Evolutionary conservation across 2,329 filamentous ascomycete genomes (phyloP).

Genomic region (Apiospora hydei): DNA sequence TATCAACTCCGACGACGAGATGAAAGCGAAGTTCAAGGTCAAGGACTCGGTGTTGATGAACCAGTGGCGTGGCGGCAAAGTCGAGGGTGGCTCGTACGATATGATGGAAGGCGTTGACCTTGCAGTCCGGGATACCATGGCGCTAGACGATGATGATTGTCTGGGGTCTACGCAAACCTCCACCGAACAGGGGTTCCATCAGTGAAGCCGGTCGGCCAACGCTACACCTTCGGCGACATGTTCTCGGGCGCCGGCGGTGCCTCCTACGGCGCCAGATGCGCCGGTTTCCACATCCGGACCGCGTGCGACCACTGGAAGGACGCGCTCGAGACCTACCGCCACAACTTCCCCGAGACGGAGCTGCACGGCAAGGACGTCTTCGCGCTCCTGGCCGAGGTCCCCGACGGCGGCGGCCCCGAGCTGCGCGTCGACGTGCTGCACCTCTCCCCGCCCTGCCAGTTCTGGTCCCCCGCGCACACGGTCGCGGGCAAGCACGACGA

Average conservation of each 20-base stretch:
- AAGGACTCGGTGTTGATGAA: slow-evolving; percentile 36
- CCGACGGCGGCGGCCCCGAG: slow-evolving; percentile 30
- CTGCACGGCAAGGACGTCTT: slow-evolving; percentile 57
- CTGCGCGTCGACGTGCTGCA: slow-evolving; percentile 73
- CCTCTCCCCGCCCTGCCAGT: slow-evolving; percentile 79
- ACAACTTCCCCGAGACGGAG: slow-evolving; percentile 62
- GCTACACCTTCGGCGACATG: slow-evolving; percentile 66
- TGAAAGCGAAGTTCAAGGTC: slow-evolving; percentile 39
- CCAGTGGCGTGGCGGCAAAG: slow-evolving; percentile 38
- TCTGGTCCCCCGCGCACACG: slow-evolving; percentile 77
- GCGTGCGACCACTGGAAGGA: slow-evolving; percentile 68
- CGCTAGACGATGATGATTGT: slow-evolving; percentile 26
- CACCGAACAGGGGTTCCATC: slow-evolving; percentile 20
- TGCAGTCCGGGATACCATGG: slow-evolving; percentile 4
- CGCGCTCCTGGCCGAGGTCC: slow-evolving; percentile 52
- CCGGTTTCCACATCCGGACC: slow-evolving; percentile 64
- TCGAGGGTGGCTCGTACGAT: slow-evolving; percentile 36
- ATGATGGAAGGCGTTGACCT: slow-evolving; percentile 33
- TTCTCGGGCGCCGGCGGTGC: slow-evolving; percentile 70
- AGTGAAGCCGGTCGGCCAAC: slow-evolving; percentile 39
- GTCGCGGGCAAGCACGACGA: slow-evolving; percentile 65
- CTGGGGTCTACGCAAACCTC: background rate
- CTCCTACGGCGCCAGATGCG: slow-evolving; percentile 57
- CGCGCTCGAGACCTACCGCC: slow-evolving; percentile 64
- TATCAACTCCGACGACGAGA: slow-evolving; percentile 37